These are phyloP conservation scores for Lachnellula arida DNA, from an alignment of 2,329 filamentous ascomycete species.

Conservation along the genomic window DNA sequence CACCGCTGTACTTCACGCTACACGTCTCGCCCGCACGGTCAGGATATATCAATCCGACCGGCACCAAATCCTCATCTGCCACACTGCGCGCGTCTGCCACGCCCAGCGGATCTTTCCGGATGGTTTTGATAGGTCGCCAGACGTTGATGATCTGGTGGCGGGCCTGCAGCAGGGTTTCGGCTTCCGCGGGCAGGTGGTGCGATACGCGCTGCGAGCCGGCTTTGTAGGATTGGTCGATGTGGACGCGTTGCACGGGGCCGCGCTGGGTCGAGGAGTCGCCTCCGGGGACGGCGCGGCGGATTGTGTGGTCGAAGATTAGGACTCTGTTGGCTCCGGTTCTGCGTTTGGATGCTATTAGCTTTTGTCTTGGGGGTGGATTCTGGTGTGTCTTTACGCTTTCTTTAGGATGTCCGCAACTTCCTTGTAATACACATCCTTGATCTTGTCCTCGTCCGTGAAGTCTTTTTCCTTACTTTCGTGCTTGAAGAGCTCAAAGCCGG, in stretches of 20 bases:
- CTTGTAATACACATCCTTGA: constrained; percentile 33
- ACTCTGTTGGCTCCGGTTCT: constrained; percentile 53
- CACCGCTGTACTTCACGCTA: constrained; percentile 40
- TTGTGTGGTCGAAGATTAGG: constrained; percentile 60
- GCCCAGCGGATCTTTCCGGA: constrained; percentile 50
- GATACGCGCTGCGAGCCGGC: constrained; percentile 39
- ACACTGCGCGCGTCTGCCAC: constrained; percentile 49
- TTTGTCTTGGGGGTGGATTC: not conserved
- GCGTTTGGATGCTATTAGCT: not conserved
- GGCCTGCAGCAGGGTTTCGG: constrained; percentile 39
- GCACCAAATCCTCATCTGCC: constrained; percentile 45
- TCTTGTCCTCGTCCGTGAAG: constrained; percentile 33
- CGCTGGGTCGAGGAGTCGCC: constrained; percentile 26
- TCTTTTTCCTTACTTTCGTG: constrained; percentile 34
- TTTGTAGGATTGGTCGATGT: constrained; percentile 53
- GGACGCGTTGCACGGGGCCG: constrained; percentile 47
- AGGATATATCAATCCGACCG: constrained; percentile 39
- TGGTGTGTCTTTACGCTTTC: constrained; percentile 18
- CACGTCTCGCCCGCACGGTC: constrained; percentile 17
- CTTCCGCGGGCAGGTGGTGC: constrained; percentile 42
- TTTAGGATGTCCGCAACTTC: constrained; percentile 35
- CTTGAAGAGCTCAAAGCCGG: constrained; percentile 36
- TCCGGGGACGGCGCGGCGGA: constrained; percentile 37
- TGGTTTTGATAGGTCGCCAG: constrained; percentile 47
- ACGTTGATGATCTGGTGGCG: constrained; percentile 52